Evolutionary conservation across 495 filamentous ascomycete species (phyloP), one percentile per base, ranked within the genome.

Genomic region (Eremomyces bilateralis): DNA sequence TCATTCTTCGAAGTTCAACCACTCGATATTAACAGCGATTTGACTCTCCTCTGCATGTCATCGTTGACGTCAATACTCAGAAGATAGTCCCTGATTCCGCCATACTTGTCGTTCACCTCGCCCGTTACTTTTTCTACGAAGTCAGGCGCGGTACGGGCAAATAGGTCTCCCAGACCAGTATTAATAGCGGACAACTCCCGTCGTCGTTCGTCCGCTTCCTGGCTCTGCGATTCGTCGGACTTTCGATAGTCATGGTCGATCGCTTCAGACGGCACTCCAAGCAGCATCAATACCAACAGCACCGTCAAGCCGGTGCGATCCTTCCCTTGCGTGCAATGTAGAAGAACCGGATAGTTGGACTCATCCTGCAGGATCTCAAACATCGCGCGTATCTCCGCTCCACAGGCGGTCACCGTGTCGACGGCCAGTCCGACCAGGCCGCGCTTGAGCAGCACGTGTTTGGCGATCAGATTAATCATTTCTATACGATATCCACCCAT

Each of bases 251-350:
- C 82, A 35, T 67, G 47, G 10, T 52, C 47, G 12, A 88, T 65
- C 0, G 68, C 70, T 0, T 60, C 54, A 0, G 56, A 33, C 0
- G 69, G 65, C 0, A 78, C 63, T 6, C 53, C 49, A 2, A 71
- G 59, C 2, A 76, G 50, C 20, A 83, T 47, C 1, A 84, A 51
- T 0, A 65, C 44, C 15, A 90, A 57, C 8, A 73, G 52, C n/a
- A 80, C 52, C 16, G 78, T 57, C 2, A 88, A 56, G 0, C 82
- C 82, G 0, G 81, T 88, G 0, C 80, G 67, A 48, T 90, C 82
- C 46, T 92, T 92, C 22, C 82, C 82, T 47, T 88, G 78, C 2
- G 80, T 83, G 54, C 82, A 90, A 57, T 88, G 81, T 3, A 84
- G 47, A 2, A 85, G 48, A 3, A 69, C 39, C 0, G 79, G 78